Evolutionary conservation across 305 asterid species (phyloP), one percentile per base, ranked within the genome.

Genomic region (Withania somnifera): DNA sequence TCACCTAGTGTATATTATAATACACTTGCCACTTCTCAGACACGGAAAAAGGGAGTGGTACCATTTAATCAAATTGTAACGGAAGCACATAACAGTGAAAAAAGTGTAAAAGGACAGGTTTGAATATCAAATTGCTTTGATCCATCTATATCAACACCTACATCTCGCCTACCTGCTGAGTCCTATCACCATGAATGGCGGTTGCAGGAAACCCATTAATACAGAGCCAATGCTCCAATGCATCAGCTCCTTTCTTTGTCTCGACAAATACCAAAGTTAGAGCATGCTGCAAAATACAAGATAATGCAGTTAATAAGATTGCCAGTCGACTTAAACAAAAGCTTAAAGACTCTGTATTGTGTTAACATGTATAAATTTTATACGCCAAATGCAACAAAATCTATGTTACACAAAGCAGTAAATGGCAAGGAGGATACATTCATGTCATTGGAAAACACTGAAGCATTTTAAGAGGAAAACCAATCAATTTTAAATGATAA

Each of bases 221-320:
- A 79, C 86, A 90, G 73, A 92, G 83, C 97, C 97, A 92, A 77
- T 91, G 86, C 76, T 92, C 97, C 86, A 92, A 87, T 15, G 97
- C 86, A 73, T 92, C 97, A 67, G 97, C 94, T 63, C 97, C 97
- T 66, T 90, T 92, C 89, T 92, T 92, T 19, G 97, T 92, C 86
- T 92, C 97, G 87, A 92, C 97, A 87, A 92, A 92, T 83, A 92
- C 96, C 80, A 92, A 89, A 66, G 94, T 92, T 66, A 92, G 93
- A 84, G 91, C 50, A 83, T 85, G 92, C 90, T 88, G 90, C 87
- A 81, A 61, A 52, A 61, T 45, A 34, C 81, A 32, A 54, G 7
- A 63, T 19, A 30, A 57, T 19, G 40, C 38, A 45, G 58, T 80
- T 28, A 66, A 82, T 66, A 28, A 56, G 11, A 56, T 26, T 40